phyloP scores from a whole-genome alignment of 2,329 filamentous ascomycete genomes.

The Colletotrichum tofieldiae region DNA sequence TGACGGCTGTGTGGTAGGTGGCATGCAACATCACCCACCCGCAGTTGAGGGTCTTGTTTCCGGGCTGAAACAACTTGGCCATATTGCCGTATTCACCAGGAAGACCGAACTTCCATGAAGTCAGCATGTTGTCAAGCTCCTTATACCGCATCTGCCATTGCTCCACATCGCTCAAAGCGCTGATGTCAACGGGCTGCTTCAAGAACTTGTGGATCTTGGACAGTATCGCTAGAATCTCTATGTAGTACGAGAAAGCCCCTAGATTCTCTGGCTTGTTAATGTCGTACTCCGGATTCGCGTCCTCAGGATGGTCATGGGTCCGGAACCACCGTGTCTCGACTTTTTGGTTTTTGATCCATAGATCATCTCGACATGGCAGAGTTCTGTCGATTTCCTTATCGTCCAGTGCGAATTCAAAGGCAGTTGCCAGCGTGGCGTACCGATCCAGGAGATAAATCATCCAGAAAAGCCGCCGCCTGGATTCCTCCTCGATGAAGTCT shows the following conservation, averaged over 20 bases:
- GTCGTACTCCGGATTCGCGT: slow-evolving; percentile 70
- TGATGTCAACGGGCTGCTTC: slow-evolving; percentile 91
- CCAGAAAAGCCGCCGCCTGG: slow-evolving; percentile 89
- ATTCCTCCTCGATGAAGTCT: slow-evolving; percentile 92
- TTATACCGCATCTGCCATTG: slow-evolving; percentile 91
- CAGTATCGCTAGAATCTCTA: slow-evolving; percentile 89
- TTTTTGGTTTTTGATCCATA: slow-evolving; percentile 86
- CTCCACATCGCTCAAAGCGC: slow-evolving; percentile 86
- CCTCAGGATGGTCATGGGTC: slow-evolving; percentile 61
- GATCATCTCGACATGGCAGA: slow-evolving; percentile 88
- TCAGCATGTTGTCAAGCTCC: slow-evolving; percentile 84
- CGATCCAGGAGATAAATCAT: slow-evolving; percentile 93
- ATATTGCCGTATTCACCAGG: slow-evolving; percentile 90
- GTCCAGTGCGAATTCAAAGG: slow-evolving; percentile 91
- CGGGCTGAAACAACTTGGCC: slow-evolving; percentile 81
- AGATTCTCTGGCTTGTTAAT: slow-evolving; percentile 84
- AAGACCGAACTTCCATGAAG: slow-evolving; percentile 86
- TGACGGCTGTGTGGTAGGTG: slow-evolving; percentile 90
- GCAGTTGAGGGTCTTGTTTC: slow-evolving; percentile 80
- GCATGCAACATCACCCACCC: slow-evolving; percentile 94
- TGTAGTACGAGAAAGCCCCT: slow-evolving; percentile 90
- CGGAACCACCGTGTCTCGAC: slow-evolving; percentile 90
- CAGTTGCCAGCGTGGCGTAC: slow-evolving; percentile 91
- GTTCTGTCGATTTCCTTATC: slow-evolving; percentile 92
- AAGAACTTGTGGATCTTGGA: slow-evolving; percentile 91